Base-by-base conservation (phyloP, 306 rosid genomes). In the Cucurbita ficifolia region DNA sequence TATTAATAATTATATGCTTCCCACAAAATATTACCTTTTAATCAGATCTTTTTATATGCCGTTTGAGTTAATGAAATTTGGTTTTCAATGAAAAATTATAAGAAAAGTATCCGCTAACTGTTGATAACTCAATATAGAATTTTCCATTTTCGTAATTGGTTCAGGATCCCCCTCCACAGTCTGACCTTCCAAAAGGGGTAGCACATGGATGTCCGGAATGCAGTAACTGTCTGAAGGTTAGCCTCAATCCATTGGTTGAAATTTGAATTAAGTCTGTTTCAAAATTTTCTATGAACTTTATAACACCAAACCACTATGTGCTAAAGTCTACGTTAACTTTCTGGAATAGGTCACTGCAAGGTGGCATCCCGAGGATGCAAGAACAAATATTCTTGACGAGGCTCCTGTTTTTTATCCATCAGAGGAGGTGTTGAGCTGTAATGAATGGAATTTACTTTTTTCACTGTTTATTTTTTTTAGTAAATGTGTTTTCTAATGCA, bases 381-480 rank as follows among this genome's bases (percentile, higher is more conserved):
- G 76, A 85, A 78, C 62, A 45, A 89, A 86, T 70, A 35, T 49
- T 72, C 81, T 86, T 45, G 83, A 86, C 81, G 92, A 89, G 63
- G 92, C 85, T 80, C 88, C 87, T 42, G 64, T 79, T 76, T 94
- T 90, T 84, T 64, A 61, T 78, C 99, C 99, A 67, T 86, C 96
- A 75, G 89, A 86, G 78, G 95, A 86, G 97, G 97, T 93, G 76
- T 79, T 55, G 73, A 71, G 78, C 69, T 57, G 9, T 60, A 62
- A 57, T 76, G 74, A 22, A 36, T 76, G 29, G 22, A 49, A 45
- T 39, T 62, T 60, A 50, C 35, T 39, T 58, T 24, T 77, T 67
- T 70, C 10, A 60, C 63, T 79, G 73, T 33, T 40, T 73, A 65
- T 75, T 78, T 46, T 46, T 46, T 82, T 64, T 57, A 43, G 77